These are phyloP conservation scores for Stentor roeselii DNA, from an alignment of 73 alveolate species.

Conservation along the genomic window DNA sequence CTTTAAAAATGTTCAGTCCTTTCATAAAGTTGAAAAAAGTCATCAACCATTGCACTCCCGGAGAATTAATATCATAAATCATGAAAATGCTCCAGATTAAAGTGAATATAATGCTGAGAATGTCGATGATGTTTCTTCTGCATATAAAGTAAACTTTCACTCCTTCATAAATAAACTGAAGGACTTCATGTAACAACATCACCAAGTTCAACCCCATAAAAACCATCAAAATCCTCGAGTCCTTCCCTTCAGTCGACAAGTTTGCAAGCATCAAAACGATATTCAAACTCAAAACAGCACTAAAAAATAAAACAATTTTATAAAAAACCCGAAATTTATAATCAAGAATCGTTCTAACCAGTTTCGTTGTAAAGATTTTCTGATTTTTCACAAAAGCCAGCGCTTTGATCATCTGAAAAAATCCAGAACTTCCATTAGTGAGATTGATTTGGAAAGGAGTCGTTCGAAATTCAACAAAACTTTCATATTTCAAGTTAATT, in stretches of 20 bases:
- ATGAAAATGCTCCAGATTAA: neutral
- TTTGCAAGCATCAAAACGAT: neutral
- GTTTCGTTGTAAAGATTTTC: neutral
- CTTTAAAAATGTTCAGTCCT: constrained; percentile 6
- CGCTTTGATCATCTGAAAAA: neutral
- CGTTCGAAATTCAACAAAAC: constrained; percentile 9
- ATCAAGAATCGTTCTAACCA: neutral
- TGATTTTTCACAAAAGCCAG: neutral
- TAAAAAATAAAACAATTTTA: neutral
- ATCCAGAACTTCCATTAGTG: neutral
- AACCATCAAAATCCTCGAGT: too few relatives aligned
- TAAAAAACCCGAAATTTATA: neutral
- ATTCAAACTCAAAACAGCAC: neutral
- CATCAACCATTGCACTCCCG: neutral
- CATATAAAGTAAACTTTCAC: neutral
- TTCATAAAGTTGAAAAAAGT: neutral
- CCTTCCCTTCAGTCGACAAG: too few relatives aligned
- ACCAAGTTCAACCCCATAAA: too few relatives aligned
- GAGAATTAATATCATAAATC: neutral
- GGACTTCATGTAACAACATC: neutral
- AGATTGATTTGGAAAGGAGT: neutral
- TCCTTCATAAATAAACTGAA: neutral
- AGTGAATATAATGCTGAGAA: neutral
- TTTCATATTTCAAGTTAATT: neutral
- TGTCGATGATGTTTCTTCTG: neutral